Evolutionary conservation across 352 stramenopile species (phyloP), one percentile per base, ranked within the genome.

Genomic region (Phytophthora boehmeriae): DNA sequence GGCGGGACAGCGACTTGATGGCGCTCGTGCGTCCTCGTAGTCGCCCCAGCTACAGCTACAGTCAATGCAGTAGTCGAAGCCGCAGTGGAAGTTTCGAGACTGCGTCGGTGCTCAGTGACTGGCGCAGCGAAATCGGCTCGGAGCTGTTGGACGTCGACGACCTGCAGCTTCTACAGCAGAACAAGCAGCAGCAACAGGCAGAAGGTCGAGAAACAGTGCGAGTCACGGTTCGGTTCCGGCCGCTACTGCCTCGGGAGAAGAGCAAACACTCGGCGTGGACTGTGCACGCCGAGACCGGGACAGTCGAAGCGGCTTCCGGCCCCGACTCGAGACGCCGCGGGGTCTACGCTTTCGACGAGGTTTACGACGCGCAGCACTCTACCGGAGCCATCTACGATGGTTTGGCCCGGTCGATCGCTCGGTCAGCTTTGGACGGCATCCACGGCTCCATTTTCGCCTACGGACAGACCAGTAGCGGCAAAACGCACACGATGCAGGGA

Each of bases 391-490:
- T 95, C 19, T 95, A 93, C 54, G 82, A 92, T 46, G 70, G 80
- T 25, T 55, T 93, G 5, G 85, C 84, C 0, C 54, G 73, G 16
- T 88, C 81, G 11, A 83, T 85, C 25, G 76, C 88, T 11, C 75
- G 86, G 8, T 89, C 82, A 20, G 87, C 87, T 11, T 71, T 87
- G 50, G 68, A 89, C 48, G 83, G 85, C 4, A 89, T 80, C 53
- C 89, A 95, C 58, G 89, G 83, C 13, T 90, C 87, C 9, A 84
- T 93, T 45, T 93, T 95, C 45, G 87, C 83, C 4, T 95, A 92
- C 56, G 85, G 87, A 42, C 87, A 95, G 54, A 95, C 87, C 11
- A 90, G 85, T 55, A 89, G 83, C 22, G 85, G 87, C 32, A 95
- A 95, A 58, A 93, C 83, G 51, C 75, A 86, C 59, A 92, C 83